A percentile compares a stretch with the other conserved stretches of the same genome.
Conservation (phyloP, 1,284 basidiomycete genomes). For the Psilocybe mexicana region DNA sequence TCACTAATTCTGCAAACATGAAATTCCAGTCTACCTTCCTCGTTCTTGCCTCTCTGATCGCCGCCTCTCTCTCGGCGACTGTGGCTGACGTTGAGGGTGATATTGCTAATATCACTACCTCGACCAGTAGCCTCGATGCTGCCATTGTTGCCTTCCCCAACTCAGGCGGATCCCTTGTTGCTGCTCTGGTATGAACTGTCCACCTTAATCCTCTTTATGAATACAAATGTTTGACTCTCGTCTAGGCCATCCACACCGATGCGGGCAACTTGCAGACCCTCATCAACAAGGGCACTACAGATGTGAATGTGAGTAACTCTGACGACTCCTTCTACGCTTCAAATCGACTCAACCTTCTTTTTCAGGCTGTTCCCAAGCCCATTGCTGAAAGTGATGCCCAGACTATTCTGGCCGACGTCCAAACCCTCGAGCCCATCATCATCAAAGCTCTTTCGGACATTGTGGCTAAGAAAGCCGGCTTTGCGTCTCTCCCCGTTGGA, state of each 20-base stretch:
- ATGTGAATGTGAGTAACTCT: conserved; percentile 22
- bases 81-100: conserved; percentile 32
- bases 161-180: conserved; percentile 29
- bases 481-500: conserved; percentile 29
- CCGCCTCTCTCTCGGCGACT: conserved; percentile 15
- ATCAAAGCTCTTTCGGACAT: conserved; percentile 26
- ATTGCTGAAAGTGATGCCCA: conserved; percentile 29
- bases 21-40: conserved; percentile 18
- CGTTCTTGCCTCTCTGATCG: conserved; percentile 14
- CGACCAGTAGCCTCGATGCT: conserved; percentile 31
- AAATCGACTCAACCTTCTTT: background rate
- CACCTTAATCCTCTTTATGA: background rate
- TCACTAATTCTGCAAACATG: conserved; percentile 6
- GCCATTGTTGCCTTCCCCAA: conserved; percentile 34
- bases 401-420: conserved; percentile 26
- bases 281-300: conserved; percentile 29
- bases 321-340: background rate
- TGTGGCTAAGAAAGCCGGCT: conserved; percentile 31
- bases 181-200: conserved; percentile 27
- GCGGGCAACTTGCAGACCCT: conserved; percentile 25
- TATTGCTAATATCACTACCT: conserved; percentile 29
- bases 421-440: conserved; percentile 30
- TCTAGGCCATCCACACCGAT: conserved; percentile 32
- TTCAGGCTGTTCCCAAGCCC: conserved; percentile 13
- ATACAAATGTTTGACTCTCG: background rate